Percentiles rank a stretch among this genome's conserved stretches.
phyloP scores from a whole-genome alignment of 768 basidiomycete genomes.

The Glaciozyma martinii region DNA sequence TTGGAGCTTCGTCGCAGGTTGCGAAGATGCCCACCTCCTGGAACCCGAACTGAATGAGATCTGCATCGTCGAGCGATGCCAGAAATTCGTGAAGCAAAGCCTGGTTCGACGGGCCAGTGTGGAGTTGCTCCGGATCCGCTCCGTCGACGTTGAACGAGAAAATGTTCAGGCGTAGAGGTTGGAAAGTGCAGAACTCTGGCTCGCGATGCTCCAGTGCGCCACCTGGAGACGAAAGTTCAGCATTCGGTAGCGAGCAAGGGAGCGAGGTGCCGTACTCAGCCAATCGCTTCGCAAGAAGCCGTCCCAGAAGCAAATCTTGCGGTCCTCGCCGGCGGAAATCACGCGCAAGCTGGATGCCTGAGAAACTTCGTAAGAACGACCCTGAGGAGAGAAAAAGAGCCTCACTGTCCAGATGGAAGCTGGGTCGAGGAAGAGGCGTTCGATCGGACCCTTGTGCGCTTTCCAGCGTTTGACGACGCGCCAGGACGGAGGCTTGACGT shows the following conservation, averaged over 20 bases:
- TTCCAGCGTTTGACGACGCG: constrained; percentile 75
- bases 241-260: too few species aligned
- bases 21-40: constrained; percentile 69
- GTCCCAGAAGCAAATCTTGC: constrained; percentile 61
- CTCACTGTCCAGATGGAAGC: constrained; percentile 60
- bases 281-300: constrained; percentile 18
- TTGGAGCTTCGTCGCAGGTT: too few species aligned
- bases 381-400: not conserved
- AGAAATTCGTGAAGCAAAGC: constrained; percentile 10
- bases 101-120: constrained; percentile 49
- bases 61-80: constrained; percentile 59
- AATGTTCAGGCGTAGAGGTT: constrained; percentile 64
- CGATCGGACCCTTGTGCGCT: constrained; percentile 59
- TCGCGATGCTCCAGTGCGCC: constrained; percentile 63
- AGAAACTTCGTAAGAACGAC: constrained; percentile 7
- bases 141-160: constrained; percentile 82
- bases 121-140: constrained; percentile 63
- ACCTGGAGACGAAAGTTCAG: constrained; percentile 45
- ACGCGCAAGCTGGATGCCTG: constrained; percentile 50
- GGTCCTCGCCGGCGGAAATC: constrained; percentile 64
- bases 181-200: constrained; percentile 63
- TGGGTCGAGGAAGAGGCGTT: constrained; percentile 59
- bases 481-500: constrained; percentile 64
- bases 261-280: not conserved
- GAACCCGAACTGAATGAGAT: constrained; percentile 86